phyloP scores from a whole-genome alignment of 2,329 filamentous ascomycete genomes.

The Sordariomycetes sp. region DNA sequence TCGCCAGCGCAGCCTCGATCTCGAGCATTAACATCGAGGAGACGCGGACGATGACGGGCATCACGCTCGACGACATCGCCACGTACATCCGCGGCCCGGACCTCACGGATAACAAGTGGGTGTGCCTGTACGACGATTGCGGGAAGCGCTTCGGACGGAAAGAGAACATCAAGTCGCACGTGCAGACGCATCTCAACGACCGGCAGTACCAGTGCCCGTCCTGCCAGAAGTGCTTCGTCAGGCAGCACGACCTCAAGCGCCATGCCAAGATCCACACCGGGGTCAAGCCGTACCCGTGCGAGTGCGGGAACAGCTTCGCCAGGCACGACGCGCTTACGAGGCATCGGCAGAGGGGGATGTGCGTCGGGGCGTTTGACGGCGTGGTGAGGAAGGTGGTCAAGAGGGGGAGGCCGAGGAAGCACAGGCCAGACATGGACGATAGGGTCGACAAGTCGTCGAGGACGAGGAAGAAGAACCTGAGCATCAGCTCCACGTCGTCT shows the following conservation, averaged over 20 bases:
- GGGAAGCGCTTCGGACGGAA: conserved; percentile 90
- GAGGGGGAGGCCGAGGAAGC: conserved; percentile 54
- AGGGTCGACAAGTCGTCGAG: conserved; percentile 41
- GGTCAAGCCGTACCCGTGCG: conserved; percentile 89
- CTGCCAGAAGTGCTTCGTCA: conserved; percentile 91
- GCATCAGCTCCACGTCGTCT: conserved; percentile 36
- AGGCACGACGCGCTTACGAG: conserved; percentile 90
- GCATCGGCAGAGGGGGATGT: conserved; percentile 93
- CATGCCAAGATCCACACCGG: conserved; percentile 97
- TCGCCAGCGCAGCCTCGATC: conserved; percentile 47
- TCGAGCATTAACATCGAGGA: conserved; percentile 54
- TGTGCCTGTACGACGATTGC: conserved; percentile 68
- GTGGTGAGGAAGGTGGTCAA: conserved; percentile 49
- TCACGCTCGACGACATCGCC: conserved; percentile 76
- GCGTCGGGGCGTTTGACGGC: conserved; percentile 86
- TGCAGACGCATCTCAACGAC: conserved; percentile 95
- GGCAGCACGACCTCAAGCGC: conserved; percentile 92
- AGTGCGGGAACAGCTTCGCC: conserved; percentile 89
- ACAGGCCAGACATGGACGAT: conserved; percentile 44
- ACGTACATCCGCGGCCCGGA: conserved; percentile 65
- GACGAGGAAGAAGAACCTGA: conserved; percentile 41
- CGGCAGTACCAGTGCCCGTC: conserved; percentile 89
- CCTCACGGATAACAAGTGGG: conserved; percentile 65
- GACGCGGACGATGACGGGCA: conserved; percentile 66
- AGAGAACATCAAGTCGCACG: conserved; percentile 97